Percentiles rank a stretch among this genome's conserved stretches.
Conservation (phyloP, 768 basidiomycete species). For the Mrakia gelida region DNA sequence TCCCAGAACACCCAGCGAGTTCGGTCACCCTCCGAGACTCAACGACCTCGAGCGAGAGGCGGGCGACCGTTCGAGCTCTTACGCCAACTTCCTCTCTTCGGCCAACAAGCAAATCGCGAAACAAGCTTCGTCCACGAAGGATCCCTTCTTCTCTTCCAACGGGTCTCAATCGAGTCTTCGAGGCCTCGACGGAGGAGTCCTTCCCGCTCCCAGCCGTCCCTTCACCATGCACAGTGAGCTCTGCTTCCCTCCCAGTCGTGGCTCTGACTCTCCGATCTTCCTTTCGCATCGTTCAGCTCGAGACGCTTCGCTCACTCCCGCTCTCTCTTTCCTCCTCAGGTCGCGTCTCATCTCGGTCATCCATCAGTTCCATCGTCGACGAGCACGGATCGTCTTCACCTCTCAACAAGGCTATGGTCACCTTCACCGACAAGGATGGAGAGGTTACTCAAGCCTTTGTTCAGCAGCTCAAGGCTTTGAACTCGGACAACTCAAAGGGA, state of each 20-base stretch:
- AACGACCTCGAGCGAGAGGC: constrained; percentile 24
- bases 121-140: constrained; percentile 51
- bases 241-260: no score
- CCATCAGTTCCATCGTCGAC: constrained; percentile 83
- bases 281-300: no score
- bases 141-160: constrained; percentile 69
- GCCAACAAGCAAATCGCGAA: constrained; percentile 75
- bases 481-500: constrained; percentile 79
- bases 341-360: constrained; percentile 51
- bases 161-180: constrained; percentile 34
- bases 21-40: background rate
- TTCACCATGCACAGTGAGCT: constrained; percentile 60
- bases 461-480: constrained; percentile 70
- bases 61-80: constrained; percentile 47
- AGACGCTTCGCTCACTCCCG: background rate
- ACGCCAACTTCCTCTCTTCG: constrained; percentile 72
- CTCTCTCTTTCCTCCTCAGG: constrained; percentile 44
- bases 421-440: constrained; percentile 89
- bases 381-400: constrained; percentile 80
- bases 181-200: constrained; percentile 26
- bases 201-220: constrained; percentile 57
- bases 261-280: no score
- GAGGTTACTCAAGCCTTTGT: constrained; percentile 86
- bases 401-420: constrained; percentile 71
- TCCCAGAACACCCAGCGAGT: constrained; percentile 5